Percentiles rank a stretch among this genome's conserved stretches.
Conservation (phyloP, 148 eudicot species). For the Polygonum maritimum region DNA sequence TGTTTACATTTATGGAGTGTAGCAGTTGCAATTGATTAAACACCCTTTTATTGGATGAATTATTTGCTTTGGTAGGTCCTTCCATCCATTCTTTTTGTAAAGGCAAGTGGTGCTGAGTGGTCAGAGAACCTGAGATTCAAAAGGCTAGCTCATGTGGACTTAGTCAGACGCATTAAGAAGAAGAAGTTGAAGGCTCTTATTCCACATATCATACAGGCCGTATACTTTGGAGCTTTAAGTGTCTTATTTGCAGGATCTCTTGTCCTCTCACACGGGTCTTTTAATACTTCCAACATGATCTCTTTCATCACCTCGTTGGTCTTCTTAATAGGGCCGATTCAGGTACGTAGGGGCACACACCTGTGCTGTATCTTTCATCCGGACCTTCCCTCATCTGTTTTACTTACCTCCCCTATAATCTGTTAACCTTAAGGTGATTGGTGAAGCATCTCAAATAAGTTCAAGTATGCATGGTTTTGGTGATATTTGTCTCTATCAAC, state of each 20-base stretch:
- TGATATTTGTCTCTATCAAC: neutral
- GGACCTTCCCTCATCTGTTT: neutral
- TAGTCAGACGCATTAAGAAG: slow-evolving; percentile 40
- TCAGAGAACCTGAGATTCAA: slow-evolving; percentile 64
- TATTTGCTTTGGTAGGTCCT: slow-evolving; percentile 44
- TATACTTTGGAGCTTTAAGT: slow-evolving; percentile 63
- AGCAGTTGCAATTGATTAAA: neutral
- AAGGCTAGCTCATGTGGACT: slow-evolving; percentile 61
- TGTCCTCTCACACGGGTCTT: slow-evolving; percentile 48
- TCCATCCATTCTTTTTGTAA: slow-evolving; percentile 80
- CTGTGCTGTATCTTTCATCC: neutral
- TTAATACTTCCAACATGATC: slow-evolving; percentile 43
- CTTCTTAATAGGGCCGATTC: slow-evolving; percentile 81
- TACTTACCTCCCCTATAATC: neutral
- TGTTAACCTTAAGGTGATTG: neutral
- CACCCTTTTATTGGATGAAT: neutral
- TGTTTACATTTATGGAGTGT: neutral
- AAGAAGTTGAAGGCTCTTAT: slow-evolving; percentile 87
- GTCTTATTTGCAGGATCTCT: slow-evolving; percentile 48
- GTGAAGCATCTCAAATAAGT: neutral
- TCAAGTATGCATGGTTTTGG: neutral
- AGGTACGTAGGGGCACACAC: slow-evolving; percentile 34
- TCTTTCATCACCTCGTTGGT: slow-evolving; percentile 82
- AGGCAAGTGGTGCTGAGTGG: slow-evolving; percentile 81
- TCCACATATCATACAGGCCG: slow-evolving; percentile 72